phyloP scores from a whole-genome alignment of 2,329 filamentous ascomycete species.

The Aureobasidium sp. region DNA sequence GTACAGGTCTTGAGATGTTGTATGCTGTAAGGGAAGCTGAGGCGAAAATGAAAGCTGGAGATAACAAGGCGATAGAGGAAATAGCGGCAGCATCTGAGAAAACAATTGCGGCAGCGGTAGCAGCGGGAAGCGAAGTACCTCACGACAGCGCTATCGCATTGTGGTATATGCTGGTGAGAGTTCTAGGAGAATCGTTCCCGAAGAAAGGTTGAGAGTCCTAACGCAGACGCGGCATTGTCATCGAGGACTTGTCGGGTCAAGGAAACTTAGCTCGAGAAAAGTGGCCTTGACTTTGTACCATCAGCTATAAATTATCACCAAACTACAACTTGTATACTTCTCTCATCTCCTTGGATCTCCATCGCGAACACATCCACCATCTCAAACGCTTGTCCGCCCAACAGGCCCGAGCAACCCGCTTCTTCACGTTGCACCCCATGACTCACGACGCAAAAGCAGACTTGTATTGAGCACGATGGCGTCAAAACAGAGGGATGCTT shows the following conservation, averaged over 20 bases:
- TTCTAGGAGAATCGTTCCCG: too few species aligned
- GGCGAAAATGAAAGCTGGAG: too few species aligned
- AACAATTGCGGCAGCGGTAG: not conserved
- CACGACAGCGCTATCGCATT: too few species aligned
- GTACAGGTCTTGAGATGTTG: too few species aligned
- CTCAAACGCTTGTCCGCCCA: not conserved
- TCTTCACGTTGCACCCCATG: not conserved
- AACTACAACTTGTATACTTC: not conserved
- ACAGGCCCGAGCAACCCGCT: not conserved
- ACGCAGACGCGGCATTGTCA: too few species aligned
- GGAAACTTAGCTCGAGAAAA: not conserved
- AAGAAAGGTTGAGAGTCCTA: too few species aligned
- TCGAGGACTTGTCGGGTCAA: too few species aligned
- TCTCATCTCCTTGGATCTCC: not conserved
- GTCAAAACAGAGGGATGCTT: not conserved
- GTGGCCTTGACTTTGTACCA: not conserved
- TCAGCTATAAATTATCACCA: not conserved
- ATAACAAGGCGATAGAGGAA: too few species aligned
- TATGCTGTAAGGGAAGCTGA: too few species aligned
- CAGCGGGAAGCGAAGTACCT: too few species aligned
- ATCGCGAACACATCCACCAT: not conserved
- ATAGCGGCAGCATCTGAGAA: too few species aligned
- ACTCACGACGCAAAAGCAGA: not conserved
- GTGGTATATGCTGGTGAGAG: too few species aligned
- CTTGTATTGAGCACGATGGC: not conserved